Base-by-base conservation (phyloP, 768 basidiomycete genomes). In the Leucosporidium scottii region DNA sequence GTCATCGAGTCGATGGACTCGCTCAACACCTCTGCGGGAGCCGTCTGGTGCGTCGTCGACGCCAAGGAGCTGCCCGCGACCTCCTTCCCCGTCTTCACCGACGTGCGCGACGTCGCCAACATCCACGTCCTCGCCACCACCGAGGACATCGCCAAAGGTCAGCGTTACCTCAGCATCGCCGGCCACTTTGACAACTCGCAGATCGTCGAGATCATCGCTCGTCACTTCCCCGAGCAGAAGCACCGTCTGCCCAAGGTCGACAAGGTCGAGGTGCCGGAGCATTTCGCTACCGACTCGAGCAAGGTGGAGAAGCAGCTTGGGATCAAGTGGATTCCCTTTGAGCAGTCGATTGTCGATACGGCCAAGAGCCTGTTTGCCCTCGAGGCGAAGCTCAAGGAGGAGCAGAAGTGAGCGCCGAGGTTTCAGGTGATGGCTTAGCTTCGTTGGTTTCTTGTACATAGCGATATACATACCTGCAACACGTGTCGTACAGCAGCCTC, bases 11-110 rank as follows among this genome's bases (percentile, higher is more conserved):
- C 61, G n/a, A 57, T 70, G 44, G n/a, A 63, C n/a, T 20, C 34
- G 9, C 54, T 70, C 61, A 70, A 70, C 64, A 70, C 65, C 15
- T 59, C 57, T 21, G 31, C 65, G 18, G 64, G 60, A 15, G 69
- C 69, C 44, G 61, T 70, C 34, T 70, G 69, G 69, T 31, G 7
- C 31, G 57, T 70, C 34, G 64, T 70, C 28, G 69, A 70, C 51
- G 44, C 61, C 0, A 48, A 65, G 27, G 47, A 60, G 53, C n/a
- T 66, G 23, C 64, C 64, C 5, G 34, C 39, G 4, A 36, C 39
- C 17, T 15, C 39, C 10, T 59, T 59, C 58, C 39, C 58, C 12
- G 58, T 44, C 13, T 44, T 44, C 13, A n/a, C 25, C 12, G 58
- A 66, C 50, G 49, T 61, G 34, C 61, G 67, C 51, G 72, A 68